These are phyloP conservation scores for Picochlorum costavermella DNA, from an alignment of 139 green algal genomes.

Conservation along the genomic window DNA sequence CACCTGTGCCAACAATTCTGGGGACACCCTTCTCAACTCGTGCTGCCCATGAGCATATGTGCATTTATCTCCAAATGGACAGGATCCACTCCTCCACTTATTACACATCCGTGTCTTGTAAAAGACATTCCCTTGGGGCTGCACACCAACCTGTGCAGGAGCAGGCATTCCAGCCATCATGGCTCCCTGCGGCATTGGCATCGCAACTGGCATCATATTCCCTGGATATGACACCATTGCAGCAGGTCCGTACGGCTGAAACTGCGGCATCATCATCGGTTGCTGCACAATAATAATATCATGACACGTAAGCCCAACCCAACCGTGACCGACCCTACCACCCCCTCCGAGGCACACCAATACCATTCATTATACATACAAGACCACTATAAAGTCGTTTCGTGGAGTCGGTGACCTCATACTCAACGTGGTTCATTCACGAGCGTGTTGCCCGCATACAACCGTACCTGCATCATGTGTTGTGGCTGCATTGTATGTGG, in stretches of 20 bases:
- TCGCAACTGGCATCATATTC: conserved; percentile 15
- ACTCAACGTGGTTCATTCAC: no score
- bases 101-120: conserved; percentile 47
- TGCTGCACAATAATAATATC: neutral
- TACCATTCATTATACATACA: no score
- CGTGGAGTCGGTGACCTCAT: no score
- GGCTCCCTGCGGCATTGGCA: neutral
- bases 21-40: conserved; percentile 19
- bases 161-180: no score
- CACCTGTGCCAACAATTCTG: conserved; percentile 20
- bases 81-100: conserved; percentile 31
- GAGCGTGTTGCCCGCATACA: no score
- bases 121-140: conserved; percentile 24
- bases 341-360: no score
- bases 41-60: conserved; percentile 38
- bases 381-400: no score
- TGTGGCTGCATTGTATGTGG: no score
- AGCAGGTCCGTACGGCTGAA: neutral
- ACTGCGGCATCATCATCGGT: conserved; percentile 12
- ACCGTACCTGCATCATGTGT: no score
- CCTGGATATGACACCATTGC: conserved; percentile 15
- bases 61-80: conserved; percentile 39
- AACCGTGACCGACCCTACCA: no score
- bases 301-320: no score
- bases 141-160: no score